Conservation (phyloP, 2,329 filamentous ascomycete species). For the Amesomyces nigricolor region DNA sequence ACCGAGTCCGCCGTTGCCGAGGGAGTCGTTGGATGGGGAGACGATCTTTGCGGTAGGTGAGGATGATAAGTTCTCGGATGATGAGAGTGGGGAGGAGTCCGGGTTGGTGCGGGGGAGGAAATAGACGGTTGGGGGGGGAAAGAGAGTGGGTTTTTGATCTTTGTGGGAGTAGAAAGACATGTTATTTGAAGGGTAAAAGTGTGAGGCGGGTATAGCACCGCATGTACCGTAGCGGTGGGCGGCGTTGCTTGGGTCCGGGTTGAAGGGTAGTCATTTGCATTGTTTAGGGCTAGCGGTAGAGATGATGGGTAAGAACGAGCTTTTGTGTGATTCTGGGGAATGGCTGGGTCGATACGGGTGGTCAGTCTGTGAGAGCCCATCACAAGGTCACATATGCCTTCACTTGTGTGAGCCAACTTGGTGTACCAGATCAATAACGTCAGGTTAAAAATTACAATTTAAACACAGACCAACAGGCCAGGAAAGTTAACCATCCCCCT, state of each 20-base stretch:
- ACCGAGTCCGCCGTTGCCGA: conserved; percentile 29
- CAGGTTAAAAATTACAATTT: background rate
- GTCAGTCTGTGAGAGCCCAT: too few relatives aligned
- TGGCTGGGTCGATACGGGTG: too few relatives aligned
- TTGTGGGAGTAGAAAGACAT: background rate
- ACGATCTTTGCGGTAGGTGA: conserved; percentile 95
- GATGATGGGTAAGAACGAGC: background rate
- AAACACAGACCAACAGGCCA: background rate
- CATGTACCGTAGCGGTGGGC: conserved; percentile 1
- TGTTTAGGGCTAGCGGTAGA: background rate
- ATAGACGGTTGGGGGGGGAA: conserved; percentile 24
- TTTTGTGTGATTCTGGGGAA: too few relatives aligned
- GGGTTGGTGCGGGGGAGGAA: conserved; percentile 47
- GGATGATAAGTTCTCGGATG: conserved; percentile 77
- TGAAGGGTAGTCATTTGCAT: background rate
- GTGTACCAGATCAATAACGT: too few relatives aligned
- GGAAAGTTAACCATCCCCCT: too few relatives aligned
- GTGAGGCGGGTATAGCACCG: background rate
- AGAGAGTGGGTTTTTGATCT: background rate
- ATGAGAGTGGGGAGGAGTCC: conserved; percentile 57
- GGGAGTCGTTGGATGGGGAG: conserved; percentile 69
- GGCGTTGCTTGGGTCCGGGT: conserved; percentile 5
- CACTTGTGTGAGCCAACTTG: too few relatives aligned
- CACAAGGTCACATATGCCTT: too few relatives aligned
- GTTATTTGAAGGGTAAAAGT: background rate